Base-by-base conservation (phyloP, 352 stramenopile species). In the Globisporangium parvum region DNA sequence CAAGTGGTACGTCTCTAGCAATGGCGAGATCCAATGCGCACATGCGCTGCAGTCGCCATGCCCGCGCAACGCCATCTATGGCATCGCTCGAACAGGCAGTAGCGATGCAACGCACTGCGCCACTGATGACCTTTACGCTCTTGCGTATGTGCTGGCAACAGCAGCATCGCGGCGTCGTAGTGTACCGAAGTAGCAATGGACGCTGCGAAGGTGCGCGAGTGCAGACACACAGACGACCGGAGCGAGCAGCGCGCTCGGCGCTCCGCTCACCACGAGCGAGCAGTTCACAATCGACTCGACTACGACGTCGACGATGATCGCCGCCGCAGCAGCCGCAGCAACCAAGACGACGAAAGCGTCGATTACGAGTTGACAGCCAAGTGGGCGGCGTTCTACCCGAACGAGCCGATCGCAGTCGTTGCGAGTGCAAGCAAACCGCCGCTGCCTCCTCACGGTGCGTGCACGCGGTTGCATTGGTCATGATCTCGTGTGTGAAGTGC, bases 361-460 rank as follows among this genome's bases (percentile, higher is more conserved):
- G 59, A 65, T 39, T 5, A 28, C 12, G 47, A 49, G 21, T 45
- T 68, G 11, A 81, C 67, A 20, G 65, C 82, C 48, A 73, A 78
- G 52, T 88, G 77, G 77, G 57, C 64, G 20, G 59, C 67, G 26
- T 75, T 79, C 52, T 90, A 90, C 46, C 73, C 75, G 20, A 75
- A 70, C 37, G 64, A 74, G 45, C 54, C 79, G 37, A 65, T 90
- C 28, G 74, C 64, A 18, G 70, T 90, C 35, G 75, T 90, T 58
- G 85, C 71, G 37, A 77, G 61, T 28, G 65, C 80, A 14, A 66
- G 69, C 41, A 71, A 82, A 33, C 71, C 77, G 26, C 72, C 72
- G 26, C 52, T 80, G n/a, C 80, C 77, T 6, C 73, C 77, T 2
- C 64, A 74, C 63, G 76, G 79, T 89, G 51, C 9, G 50, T 35